Conservation (phyloP, 2,329 filamentous ascomycete genomes). For the Sarocladium oryzae region DNA sequence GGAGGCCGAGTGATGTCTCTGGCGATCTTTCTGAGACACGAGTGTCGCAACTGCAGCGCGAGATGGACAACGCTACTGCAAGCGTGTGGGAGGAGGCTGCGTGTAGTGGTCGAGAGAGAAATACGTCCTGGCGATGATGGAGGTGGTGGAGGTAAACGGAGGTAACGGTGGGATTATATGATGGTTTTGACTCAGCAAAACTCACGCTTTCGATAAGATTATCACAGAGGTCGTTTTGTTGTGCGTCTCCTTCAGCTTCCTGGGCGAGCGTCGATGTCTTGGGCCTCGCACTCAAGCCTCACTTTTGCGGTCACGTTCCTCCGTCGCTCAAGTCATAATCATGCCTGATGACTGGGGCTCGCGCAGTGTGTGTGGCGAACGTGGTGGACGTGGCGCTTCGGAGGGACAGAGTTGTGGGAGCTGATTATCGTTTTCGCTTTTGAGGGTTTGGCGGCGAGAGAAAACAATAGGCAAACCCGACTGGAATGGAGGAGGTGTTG, state of each 20-base stretch:
- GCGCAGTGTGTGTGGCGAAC: slow-evolving; percentile 1
- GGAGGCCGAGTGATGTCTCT: not conserved
- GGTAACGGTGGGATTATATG: too few species aligned
- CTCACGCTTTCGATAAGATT: slow-evolving; percentile 1
- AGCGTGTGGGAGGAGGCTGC: not conserved
- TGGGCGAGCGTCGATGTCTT: not conserved
- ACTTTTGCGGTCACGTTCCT: slow-evolving; percentile 4
- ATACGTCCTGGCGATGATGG: not conserved
- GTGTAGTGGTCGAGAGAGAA: not conserved
- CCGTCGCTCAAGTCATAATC: slow-evolving; percentile 7
- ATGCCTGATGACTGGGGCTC: not conserved
- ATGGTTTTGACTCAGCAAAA: slow-evolving; percentile 4
- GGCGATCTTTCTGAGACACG: slow-evolving; percentile 8
- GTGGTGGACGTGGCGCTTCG: not conserved
- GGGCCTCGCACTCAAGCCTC: slow-evolving; percentile 8
- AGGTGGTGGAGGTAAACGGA: not conserved
- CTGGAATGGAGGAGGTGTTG: slow-evolving; percentile 6
- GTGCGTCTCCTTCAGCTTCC: too few species aligned
- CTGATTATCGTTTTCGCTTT: not conserved
- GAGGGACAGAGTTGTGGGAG: not conserved
- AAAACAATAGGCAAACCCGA: slow-evolving; percentile 7
- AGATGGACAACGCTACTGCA: not conserved
- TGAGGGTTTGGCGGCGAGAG: not conserved
- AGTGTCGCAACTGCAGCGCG: slow-evolving; percentile 7
- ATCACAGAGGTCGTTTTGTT: too few species aligned